A percentile compares a stretch with the other conserved stretches of the same genome.
phyloP scores from a whole-genome alignment of 768 basidiomycete species.

The Hericium rajendrae region DNA sequence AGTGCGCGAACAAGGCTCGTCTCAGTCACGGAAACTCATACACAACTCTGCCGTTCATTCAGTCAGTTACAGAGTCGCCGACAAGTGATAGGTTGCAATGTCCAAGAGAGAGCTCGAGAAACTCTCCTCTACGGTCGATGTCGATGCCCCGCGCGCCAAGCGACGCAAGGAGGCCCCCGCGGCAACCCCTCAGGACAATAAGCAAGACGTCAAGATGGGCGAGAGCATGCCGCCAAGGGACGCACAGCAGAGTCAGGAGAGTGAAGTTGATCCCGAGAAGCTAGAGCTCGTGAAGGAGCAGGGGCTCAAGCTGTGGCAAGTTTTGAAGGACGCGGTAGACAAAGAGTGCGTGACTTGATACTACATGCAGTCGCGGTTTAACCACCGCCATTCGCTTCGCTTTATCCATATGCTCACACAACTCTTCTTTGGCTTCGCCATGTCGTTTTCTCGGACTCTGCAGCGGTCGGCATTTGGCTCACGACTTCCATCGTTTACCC shows the following conservation, averaged over 20 bases:
- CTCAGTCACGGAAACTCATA: neutral
- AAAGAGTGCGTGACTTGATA: constrained; percentile 69
- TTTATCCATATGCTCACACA: constrained; percentile 9
- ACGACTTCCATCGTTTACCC: constrained; percentile 61
- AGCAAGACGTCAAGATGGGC: constrained; percentile 31
- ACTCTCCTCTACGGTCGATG: constrained; percentile 28
- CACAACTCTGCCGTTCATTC: neutral
- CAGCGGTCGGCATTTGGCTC: constrained; percentile 56
- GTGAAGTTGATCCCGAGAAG: constrained; percentile 15
- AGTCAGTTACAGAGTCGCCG: neutral
- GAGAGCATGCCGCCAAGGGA: constrained; percentile 23
- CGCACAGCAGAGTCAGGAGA: constrained; percentile 19
- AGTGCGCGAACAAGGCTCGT: neutral
- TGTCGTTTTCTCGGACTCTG: constrained; percentile 12
- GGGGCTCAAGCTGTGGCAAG: constrained; percentile 66
- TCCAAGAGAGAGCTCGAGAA: constrained; percentile 42
- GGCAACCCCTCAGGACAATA: constrained; percentile 23
- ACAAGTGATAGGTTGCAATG: constrained; percentile 20
- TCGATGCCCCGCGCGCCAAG: constrained; percentile 40
- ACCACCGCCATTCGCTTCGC: constrained; percentile 17
- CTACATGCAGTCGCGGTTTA: constrained; percentile 16
- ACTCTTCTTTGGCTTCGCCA: constrained; percentile 13
- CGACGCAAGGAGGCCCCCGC: constrained; percentile 35
- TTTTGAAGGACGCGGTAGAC: constrained; percentile 73
- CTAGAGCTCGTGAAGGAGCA: constrained; percentile 45